These are phyloP conservation scores for Mucor sp. DNA, from an alignment of 371 early-diverging fungal species.

Conservation along the genomic window DNA sequence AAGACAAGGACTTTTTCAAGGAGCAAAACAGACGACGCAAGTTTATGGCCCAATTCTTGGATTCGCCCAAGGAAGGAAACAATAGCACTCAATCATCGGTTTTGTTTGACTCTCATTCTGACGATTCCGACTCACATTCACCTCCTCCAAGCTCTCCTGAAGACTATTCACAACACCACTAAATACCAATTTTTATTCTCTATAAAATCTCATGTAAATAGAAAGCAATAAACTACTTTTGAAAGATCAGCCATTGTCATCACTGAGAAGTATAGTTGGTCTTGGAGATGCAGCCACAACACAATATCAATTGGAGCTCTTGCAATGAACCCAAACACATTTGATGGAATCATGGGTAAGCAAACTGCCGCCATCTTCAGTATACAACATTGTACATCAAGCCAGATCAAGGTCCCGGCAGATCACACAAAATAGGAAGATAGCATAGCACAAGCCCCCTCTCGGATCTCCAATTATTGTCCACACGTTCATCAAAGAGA, in stretches of 20 bases:
- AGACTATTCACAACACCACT: background rate
- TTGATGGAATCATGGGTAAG: no score
- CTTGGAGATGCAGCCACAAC: no score
- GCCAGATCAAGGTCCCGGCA: background rate
- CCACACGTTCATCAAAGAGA: background rate
- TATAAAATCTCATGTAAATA: no score
- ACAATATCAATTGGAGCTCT: no score
- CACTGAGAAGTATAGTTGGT: no score
- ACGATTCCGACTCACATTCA: constrained; percentile 9
- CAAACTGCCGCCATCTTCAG: no score
- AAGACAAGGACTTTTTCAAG: constrained; percentile 24
- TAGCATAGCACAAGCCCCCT: background rate
- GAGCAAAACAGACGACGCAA: constrained; percentile 36
- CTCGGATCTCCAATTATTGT: background rate
- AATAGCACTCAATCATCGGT: background rate
- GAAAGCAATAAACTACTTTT: no score
- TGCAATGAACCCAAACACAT: no score
- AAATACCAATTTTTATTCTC: background rate
- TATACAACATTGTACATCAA: no score
- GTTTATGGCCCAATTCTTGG: constrained; percentile 87
- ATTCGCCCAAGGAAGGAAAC: constrained; percentile 27
- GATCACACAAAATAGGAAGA: background rate
- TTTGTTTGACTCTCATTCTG: constrained; percentile 10
- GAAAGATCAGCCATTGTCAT: no score
- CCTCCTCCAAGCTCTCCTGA: constrained; percentile 10